phyloP scores from a whole-genome alignment of 345 rosid genomes.

The Erysimum cheiranthoides region DNA sequence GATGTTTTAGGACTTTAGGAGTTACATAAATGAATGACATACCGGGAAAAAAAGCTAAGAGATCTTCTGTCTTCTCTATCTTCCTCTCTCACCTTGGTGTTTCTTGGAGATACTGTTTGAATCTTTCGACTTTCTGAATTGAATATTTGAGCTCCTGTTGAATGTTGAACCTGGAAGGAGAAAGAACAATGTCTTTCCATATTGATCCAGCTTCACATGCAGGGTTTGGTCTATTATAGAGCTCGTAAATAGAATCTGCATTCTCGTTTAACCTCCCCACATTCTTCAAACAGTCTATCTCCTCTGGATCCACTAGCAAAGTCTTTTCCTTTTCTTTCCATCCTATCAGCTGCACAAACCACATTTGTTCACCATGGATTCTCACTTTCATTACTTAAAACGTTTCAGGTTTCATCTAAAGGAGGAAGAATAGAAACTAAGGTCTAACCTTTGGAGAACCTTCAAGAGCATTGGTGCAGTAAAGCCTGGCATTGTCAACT shows the following conservation, averaged over 20 bases:
- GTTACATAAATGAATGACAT: constrained; percentile 40
- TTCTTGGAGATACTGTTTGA: constrained; percentile 40
- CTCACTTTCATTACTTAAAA: constrained; percentile 11
- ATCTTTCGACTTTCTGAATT: constrained; percentile 72
- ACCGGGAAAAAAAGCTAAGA: constrained; percentile 36
- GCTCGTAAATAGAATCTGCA: constrained; percentile 80
- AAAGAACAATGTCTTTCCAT: constrained; percentile 94
- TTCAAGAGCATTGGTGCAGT: constrained; percentile 80
- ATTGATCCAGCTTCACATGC: constrained; percentile 75
- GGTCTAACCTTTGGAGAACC: constrained; percentile 81
- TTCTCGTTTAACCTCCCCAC: constrained; percentile 74
- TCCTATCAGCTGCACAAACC: constrained; percentile 77
- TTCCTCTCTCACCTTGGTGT: constrained; percentile 32
- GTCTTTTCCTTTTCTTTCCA: constrained; percentile 96
- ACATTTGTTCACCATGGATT: constrained; percentile 20
- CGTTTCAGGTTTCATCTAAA: constrained; percentile 6
- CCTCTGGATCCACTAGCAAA: constrained; percentile 89
- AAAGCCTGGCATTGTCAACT: constrained; percentile 90
- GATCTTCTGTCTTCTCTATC: not conserved
- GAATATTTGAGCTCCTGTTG: constrained; percentile 79
- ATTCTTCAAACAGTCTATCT: constrained; percentile 69
- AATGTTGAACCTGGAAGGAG: constrained; percentile 84
- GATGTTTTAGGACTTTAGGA: constrained; percentile 27
- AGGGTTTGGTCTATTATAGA: constrained; percentile 76
- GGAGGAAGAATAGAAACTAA: constrained; percentile 3